A percentile compares a stretch with the other conserved stretches of the same genome.
Conservation (phyloP, 2,329 filamentous ascomycete species). For the Cercospora sp. region DNA sequence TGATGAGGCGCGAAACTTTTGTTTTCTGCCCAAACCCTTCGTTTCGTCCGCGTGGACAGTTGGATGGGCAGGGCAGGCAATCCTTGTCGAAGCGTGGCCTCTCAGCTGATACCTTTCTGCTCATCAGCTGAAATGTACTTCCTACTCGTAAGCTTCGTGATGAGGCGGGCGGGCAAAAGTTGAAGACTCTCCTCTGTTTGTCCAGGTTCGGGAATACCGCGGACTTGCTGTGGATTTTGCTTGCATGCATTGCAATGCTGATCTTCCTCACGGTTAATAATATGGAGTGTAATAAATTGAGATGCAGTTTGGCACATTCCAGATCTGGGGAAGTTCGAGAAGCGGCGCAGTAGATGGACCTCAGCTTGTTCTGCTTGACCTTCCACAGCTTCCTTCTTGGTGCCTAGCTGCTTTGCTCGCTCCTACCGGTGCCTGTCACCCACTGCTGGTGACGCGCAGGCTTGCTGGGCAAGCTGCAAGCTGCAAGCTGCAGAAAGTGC, state of each 20-base stretch:
- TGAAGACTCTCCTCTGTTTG: no score
- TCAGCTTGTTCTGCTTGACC: background rate
- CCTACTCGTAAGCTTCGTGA: background rate
- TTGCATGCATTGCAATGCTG: no score
- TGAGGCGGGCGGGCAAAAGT: no score
- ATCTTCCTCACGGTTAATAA: background rate
- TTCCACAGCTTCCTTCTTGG: background rate
- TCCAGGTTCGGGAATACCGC: background rate
- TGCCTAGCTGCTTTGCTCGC: background rate
- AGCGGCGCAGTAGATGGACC: no score
- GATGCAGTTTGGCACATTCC: background rate
- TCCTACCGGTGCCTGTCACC: background rate
- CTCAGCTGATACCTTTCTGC: no score
- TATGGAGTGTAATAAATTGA: background rate
- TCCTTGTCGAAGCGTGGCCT: no score
- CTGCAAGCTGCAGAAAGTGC: background rate
- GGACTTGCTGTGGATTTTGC: background rate
- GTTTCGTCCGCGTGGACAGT: no score
- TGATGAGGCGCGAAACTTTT: background rate
- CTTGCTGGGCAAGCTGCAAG: background rate
- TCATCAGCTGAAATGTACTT: background rate
- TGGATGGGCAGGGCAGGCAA: no score
- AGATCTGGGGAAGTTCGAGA: no score
- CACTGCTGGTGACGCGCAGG: background rate
- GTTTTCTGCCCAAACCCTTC: no score